phyloP scores from a whole-genome alignment of 1,139 yeast genomes.

The Candida sanyaensis region DNA sequence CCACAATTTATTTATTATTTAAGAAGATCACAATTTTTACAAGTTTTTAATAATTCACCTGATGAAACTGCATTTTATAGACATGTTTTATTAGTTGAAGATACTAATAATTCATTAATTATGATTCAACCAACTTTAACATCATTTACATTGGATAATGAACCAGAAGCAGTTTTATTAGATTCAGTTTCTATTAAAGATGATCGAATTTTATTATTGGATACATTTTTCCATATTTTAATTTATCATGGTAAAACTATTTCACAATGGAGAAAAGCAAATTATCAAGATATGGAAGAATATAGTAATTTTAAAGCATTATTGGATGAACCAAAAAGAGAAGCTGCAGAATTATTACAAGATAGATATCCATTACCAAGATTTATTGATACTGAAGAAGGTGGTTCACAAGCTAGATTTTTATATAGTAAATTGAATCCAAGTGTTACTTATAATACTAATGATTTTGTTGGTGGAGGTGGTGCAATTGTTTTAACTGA shows the following conservation, averaged over 20 bases:
- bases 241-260: conserved; percentile 94
- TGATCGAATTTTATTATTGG: conserved; percentile 83
- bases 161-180: conserved; percentile 90
- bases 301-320: conserved; percentile 85
- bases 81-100: conserved; percentile 89
- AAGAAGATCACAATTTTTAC: conserved; percentile 95
- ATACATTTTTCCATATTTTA: conserved; percentile 94
- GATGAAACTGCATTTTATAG: conserved; percentile 98
- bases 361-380: conserved; percentile 98
- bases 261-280: conserved; percentile 95
- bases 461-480: conserved; percentile 46
- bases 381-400: conserved; percentile 92
- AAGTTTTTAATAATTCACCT: conserved; percentile 96
- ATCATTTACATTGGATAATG: conserved; percentile 75
- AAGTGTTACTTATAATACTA: conserved; percentile 73
- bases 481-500: conserved; percentile 90
- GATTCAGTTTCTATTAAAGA: conserved; percentile 93
- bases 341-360: conserved; percentile 86
- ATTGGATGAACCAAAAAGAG: conserved; percentile 86
- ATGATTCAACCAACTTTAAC: conserved; percentile 97
- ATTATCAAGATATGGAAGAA: conserved; percentile 89
- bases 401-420: conserved; percentile 98
- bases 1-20: conserved; percentile 96
- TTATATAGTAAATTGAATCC: conserved; percentile 93
- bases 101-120: conserved; percentile 87